Evolutionary conservation across 768 basidiomycete species (phyloP).

Genomic region (Tremella mesenterica): DNA sequence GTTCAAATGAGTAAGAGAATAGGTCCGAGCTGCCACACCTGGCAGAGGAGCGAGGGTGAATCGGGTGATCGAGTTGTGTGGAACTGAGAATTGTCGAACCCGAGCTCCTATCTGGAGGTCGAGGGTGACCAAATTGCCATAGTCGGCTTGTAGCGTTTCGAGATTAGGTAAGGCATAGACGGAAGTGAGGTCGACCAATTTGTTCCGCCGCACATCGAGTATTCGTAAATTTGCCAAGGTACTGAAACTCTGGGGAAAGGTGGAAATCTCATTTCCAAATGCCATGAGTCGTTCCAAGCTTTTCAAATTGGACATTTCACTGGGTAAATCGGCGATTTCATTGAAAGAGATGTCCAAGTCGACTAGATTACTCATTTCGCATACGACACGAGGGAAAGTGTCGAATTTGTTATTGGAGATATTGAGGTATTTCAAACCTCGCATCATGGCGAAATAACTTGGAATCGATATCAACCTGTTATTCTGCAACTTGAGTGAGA

Average conservation of each 20-base stretch:
- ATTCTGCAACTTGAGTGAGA: constrained; percentile 69
- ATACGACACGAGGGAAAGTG: constrained; percentile 63
- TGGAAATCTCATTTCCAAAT: constrained; percentile 73
- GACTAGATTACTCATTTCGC: constrained; percentile 60
- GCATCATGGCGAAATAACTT: constrained; percentile 69
- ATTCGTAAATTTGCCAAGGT: constrained; percentile 56
- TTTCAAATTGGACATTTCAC: constrained; percentile 62
- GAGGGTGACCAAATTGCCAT: constrained; percentile 72
- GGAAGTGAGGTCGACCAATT: constrained; percentile 63
- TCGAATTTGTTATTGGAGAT: constrained; percentile 94
- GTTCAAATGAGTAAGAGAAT: constrained; percentile 66
- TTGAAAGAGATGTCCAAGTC: constrained; percentile 96
- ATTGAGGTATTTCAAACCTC: constrained; percentile 66
- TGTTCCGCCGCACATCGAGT: constrained; percentile 80
- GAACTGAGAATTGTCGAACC: constrained; percentile 61
- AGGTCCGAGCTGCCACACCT: constrained; percentile 49
- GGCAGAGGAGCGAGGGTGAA: constrained; percentile 51
- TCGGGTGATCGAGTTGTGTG: constrained; percentile 67
- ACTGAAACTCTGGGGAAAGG: constrained; percentile 58
- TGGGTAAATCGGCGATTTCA: constrained; percentile 68
- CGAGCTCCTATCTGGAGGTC: constrained; percentile 66
- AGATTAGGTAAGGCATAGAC: constrained; percentile 64
- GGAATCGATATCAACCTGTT: constrained; percentile 84
- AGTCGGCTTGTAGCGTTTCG: constrained; percentile 61
- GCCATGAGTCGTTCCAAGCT: constrained; percentile 65